phyloP scores from a whole-genome alignment of 192 early-diverging fungal species.

The Coemansia pectinata region DNA sequence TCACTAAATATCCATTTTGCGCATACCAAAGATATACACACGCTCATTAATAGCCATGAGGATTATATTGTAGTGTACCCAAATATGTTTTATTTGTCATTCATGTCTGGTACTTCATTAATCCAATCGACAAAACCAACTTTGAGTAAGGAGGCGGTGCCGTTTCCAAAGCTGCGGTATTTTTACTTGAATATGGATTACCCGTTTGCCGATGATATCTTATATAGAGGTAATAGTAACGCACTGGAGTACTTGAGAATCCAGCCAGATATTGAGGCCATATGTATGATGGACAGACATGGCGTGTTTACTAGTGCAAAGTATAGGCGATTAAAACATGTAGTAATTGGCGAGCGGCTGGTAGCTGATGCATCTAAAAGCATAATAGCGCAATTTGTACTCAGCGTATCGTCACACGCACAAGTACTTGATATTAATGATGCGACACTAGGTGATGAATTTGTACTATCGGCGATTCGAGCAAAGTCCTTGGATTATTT shows the following conservation, averaged over 20 bases:
- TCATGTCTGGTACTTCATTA: background rate
- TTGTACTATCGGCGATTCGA: background rate
- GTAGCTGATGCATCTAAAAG: background rate
- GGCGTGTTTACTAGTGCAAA: conserved; percentile 9
- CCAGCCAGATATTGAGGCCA: conserved; percentile 1
- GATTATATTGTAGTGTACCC: background rate
- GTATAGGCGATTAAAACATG: background rate
- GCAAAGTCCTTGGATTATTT: background rate
- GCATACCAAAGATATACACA: background rate
- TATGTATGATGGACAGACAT: conserved; percentile 7
- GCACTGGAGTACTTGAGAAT: conserved; percentile 12
- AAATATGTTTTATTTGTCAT: background rate
- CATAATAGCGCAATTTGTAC: conserved; percentile 6
- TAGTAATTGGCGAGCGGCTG: conserved; percentile 3
- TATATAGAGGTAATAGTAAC: conserved; percentile 23
- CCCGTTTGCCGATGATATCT: conserved; percentile 21
- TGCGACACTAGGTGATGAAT: background rate
- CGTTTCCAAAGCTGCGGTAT: conserved; percentile 15
- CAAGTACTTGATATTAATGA: conserved; percentile 8
- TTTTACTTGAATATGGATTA: conserved; percentile 20
- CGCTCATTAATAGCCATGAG: background rate
- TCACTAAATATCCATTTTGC: background rate
- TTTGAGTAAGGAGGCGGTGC: background rate
- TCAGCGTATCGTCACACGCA: background rate
- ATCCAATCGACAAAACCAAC: background rate